Conservation (phyloP, 129 eudicot species). For the Pulicaria dysenterica region DNA sequence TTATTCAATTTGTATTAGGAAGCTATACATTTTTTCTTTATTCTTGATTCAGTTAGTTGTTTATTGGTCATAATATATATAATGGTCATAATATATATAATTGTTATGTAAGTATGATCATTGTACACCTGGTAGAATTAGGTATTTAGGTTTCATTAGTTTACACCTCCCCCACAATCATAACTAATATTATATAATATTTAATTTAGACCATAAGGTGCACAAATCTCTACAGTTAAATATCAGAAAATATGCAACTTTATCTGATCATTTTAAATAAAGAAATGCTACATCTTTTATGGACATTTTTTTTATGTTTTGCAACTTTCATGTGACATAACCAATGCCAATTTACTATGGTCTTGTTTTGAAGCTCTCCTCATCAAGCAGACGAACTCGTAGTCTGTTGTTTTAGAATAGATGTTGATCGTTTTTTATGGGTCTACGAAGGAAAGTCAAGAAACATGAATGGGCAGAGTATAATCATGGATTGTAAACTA, state of each 20-base stretch:
- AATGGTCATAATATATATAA: neutral
- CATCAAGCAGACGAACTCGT: too few species aligned
- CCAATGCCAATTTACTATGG: neutral
- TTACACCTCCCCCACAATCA: neutral
- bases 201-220: neutral
- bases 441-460: too few species aligned
- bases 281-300: neutral
- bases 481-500: neutral
- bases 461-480: too few species aligned
- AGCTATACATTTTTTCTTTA: neutral
- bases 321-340: neutral
- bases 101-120: neutral
- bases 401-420: too few species aligned
- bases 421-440: neutral
- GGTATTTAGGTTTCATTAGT: conserved; percentile 10
- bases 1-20: neutral
- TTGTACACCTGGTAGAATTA: neutral
- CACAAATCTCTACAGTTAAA: neutral
- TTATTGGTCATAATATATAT: neutral
- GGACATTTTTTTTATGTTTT: neutral
- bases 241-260: neutral
- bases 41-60: neutral
- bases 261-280: neutral
- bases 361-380: neutral
- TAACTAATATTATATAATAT: neutral